Conservation (phyloP, 495 filamentous ascomycete species). For the Podospora comata region DNA sequence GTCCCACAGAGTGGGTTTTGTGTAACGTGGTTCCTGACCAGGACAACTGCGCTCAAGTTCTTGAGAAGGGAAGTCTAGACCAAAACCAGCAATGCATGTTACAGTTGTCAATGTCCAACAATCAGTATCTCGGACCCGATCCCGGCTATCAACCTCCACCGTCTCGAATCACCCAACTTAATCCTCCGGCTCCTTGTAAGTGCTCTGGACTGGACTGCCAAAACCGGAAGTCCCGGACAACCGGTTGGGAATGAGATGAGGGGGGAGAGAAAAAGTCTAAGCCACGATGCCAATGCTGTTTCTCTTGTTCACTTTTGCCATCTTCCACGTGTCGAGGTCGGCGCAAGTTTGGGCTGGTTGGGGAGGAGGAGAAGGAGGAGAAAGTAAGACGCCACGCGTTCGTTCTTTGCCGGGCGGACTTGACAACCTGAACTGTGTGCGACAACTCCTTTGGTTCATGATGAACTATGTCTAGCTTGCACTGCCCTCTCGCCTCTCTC, state of each 20-base stretch:
- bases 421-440: too few relatives aligned
- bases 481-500: too few relatives aligned
- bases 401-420: background rate
- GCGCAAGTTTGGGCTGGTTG: too few relatives aligned
- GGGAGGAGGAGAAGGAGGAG: background rate
- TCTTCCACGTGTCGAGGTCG: background rate
- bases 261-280: background rate
- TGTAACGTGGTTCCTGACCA: background rate
- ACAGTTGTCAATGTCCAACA: too few relatives aligned
- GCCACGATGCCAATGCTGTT: conserved; percentile 1
- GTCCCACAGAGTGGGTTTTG: background rate
- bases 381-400: conserved; percentile 6
- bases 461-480: too few relatives aligned
- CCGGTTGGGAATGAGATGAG: background rate
- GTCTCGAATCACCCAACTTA: background rate
- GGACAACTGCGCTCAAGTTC: background rate
- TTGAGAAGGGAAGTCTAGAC: background rate
- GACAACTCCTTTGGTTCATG: too few relatives aligned
- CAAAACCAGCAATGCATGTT: background rate
- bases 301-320: too few relatives aligned
- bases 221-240: conserved; percentile 1
- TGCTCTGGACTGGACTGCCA: background rate
- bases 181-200: background rate
- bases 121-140: background rate
- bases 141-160: background rate